Conservation (phyloP, 768 basidiomycete genomes). For the Chalciporus pseudorubinellus region DNA sequence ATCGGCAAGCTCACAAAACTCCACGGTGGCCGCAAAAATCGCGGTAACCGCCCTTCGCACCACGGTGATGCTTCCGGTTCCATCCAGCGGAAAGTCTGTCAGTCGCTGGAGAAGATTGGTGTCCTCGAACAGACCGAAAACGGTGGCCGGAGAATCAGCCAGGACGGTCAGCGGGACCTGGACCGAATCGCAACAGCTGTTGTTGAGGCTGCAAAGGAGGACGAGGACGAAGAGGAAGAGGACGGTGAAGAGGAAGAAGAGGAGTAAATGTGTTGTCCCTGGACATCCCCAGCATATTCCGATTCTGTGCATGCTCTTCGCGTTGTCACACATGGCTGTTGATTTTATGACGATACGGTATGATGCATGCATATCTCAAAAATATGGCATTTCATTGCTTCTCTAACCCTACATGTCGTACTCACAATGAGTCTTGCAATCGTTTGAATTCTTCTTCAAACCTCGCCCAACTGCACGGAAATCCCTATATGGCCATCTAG, state of each 20-base stretch:
- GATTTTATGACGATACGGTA: slow-evolving; percentile 39
- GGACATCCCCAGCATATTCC: slow-evolving; percentile 18
- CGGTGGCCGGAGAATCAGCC: slow-evolving; percentile 93
- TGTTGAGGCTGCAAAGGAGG: slow-evolving; percentile 72
- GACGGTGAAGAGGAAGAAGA: slow-evolving; percentile 60
- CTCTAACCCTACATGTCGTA: not conserved
- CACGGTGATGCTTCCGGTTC: slow-evolving; percentile 83
- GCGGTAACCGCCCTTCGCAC: slow-evolving; percentile 96
- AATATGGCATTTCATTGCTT: slow-evolving; percentile 27
- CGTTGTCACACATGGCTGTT: slow-evolving; percentile 21
- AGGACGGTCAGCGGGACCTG: slow-evolving; percentile 95
- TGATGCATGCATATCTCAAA: slow-evolving; percentile 34
- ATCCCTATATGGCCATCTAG: not conserved
- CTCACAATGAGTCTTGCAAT: not conserved
- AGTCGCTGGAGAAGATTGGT: slow-evolving; percentile 97
- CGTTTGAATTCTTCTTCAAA: not conserved
- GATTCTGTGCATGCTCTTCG: slow-evolving; percentile 17
- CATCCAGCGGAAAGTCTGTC: slow-evolving; percentile 94
- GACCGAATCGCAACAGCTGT: slow-evolving; percentile 92
- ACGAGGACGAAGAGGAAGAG: slow-evolving; percentile 73
- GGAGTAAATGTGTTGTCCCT: slow-evolving; percentile 24
- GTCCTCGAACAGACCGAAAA: slow-evolving; percentile 92
- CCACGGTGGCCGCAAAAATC: slow-evolving; percentile 93
- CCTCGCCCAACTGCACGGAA: not conserved
- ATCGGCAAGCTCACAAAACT: slow-evolving; percentile 93